Evolutionary conservation across 805 yeast genomes (phyloP).

Genomic region (Metschnikowia reukaufii): DNA sequence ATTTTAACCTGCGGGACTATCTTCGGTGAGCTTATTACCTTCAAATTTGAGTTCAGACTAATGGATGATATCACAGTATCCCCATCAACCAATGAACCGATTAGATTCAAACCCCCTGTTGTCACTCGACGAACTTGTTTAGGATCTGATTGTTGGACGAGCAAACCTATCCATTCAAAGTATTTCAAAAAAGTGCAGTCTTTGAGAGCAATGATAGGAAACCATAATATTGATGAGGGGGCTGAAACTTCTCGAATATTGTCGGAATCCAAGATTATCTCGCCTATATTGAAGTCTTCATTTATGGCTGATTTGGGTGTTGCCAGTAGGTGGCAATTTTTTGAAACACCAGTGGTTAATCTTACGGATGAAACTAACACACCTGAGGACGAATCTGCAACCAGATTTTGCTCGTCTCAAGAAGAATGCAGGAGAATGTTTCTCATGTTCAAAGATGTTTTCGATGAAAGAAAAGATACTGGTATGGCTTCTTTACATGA

Average conservation of each 20-base stretch:
- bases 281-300: constrained; percentile 14
- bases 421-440: constrained; percentile 37
- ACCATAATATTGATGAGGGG: constrained; percentile 36
- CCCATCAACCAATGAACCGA: not conserved
- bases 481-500: not conserved
- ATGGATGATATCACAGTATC: not conserved
- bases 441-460: not conserved
- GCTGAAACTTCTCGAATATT: constrained; percentile 29
- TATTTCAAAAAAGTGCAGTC: constrained; percentile 52
- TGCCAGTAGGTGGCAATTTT: constrained; percentile 36
- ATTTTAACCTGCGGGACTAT: constrained; percentile 44
- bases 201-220: constrained; percentile 49
- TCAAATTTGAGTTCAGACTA: constrained; percentile 33
- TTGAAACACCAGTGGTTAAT: constrained; percentile 26
- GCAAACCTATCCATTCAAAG: constrained; percentile 36
- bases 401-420: constrained; percentile 28
- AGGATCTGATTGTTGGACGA: constrained; percentile 54
- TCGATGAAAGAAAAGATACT: not conserved
- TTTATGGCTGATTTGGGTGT: constrained; percentile 27
- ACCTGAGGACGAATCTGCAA: not conserved
- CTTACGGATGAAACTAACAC: not conserved
- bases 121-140: constrained; percentile 23
- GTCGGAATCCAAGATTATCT: constrained; percentile 41
- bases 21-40: constrained; percentile 44
- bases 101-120: constrained; percentile 29